phyloP scores from a whole-genome alignment of 208 protist species.

The Crithidia thermophila region DNA sequence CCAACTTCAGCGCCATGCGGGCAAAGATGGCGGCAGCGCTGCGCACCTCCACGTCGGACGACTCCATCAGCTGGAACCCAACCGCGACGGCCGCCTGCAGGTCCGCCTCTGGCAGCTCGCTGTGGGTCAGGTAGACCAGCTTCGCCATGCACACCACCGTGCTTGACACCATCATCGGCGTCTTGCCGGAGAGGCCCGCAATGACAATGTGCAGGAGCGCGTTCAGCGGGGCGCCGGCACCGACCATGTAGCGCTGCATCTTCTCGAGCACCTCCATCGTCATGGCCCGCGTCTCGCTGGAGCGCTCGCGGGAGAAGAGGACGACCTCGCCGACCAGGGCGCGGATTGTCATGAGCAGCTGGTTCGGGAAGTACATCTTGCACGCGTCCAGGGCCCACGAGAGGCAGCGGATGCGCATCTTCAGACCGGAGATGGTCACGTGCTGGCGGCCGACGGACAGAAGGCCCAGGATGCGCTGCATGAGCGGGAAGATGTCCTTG shows the following conservation, averaged over 20 bases:
- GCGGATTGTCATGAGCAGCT: slow-evolving; percentile 61
- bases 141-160: slow-evolving; percentile 87
- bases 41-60: slow-evolving; percentile 63
- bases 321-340: slow-evolving; percentile 73
- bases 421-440: slow-evolving; percentile 83
- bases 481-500: slow-evolving; percentile 74
- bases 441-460: slow-evolving; percentile 77
- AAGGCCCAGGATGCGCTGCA: slow-evolving; percentile 70
- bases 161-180: slow-evolving; percentile 76
- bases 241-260: slow-evolving; percentile 81
- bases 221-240: slow-evolving; percentile 64
- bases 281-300: slow-evolving; percentile 74
- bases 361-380: slow-evolving; percentile 84
- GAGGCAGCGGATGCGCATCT: slow-evolving; percentile 88
- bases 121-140: slow-evolving; percentile 75
- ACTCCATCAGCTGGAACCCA: slow-evolving; percentile 85
- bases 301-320: slow-evolving; percentile 78
- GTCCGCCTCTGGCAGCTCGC: slow-evolving; percentile 63
- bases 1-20: slow-evolving; percentile 83
- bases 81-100: slow-evolving; percentile 59
- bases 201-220: slow-evolving; percentile 74
- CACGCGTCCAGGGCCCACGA: slow-evolving; percentile 87
- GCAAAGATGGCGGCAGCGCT: slow-evolving; percentile 75
- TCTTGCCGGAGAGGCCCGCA: slow-evolving; percentile 80
- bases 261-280: slow-evolving; percentile 89